A percentile compares a stretch with the other conserved stretches of the same genome.
These are phyloP conservation scores for Kluyveromyces wickerhamii DNA, from an alignment of 805 yeast species.

Conservation along the genomic window DNA sequence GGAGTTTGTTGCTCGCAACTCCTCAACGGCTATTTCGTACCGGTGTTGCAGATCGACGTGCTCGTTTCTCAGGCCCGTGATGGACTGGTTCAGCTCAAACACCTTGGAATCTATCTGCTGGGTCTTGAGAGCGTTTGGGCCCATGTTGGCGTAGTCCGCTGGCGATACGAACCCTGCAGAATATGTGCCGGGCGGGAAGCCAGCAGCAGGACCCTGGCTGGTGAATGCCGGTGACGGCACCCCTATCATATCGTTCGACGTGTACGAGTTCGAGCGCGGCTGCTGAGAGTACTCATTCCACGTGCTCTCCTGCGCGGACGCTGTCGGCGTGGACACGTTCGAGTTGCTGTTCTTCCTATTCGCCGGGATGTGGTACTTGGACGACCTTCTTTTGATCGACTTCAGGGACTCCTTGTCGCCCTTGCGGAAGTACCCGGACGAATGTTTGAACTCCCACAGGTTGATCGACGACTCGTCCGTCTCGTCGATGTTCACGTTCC, in stretches of 20 bases:
- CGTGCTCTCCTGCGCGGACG: background rate
- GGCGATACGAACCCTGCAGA: background rate
- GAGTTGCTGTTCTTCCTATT: conserved; percentile 12
- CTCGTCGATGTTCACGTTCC: conserved; percentile 9
- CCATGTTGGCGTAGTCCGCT: background rate
- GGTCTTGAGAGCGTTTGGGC: background rate
- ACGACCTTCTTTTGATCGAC: conserved; percentile 70
- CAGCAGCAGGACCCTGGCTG: background rate
- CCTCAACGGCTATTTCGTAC: conserved; percentile 42
- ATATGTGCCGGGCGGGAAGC: background rate
- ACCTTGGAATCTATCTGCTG: conserved; percentile 10
- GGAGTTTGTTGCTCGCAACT: conserved; percentile 40
- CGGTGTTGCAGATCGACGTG: conserved; percentile 36
- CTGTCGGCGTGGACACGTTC: conserved; percentile 6
- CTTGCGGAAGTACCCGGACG: conserved; percentile 66
- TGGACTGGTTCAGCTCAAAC: conserved; percentile 34
- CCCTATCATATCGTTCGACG: background rate
- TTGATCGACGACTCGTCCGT: conserved; percentile 14
- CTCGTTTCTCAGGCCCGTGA: conserved; percentile 35
- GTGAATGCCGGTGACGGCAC: background rate
- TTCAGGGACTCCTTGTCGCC: conserved; percentile 73
- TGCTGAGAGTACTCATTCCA: conserved; percentile 5
- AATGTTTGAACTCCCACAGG: conserved; percentile 85
- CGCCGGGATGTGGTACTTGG: conserved; percentile 25
- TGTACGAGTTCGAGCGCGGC: background rate